These are phyloP conservation scores for Pseudonitzschia multiseries DNA, from an alignment of 108 stramenopile genomes.

Conservation along the genomic window DNA sequence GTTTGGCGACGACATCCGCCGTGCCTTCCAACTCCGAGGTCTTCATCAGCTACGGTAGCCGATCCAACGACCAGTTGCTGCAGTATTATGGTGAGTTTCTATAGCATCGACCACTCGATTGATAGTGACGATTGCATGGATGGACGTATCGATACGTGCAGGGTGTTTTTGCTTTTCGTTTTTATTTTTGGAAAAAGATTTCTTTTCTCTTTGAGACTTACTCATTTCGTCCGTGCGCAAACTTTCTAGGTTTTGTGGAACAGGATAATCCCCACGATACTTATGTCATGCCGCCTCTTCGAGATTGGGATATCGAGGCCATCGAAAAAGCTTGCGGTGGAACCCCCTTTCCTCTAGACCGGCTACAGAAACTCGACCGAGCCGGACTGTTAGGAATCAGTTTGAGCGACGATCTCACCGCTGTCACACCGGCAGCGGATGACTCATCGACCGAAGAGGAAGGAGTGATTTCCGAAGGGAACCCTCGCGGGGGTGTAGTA, in stretches of 20 bases:
- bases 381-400: conserved; percentile 72
- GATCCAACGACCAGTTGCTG: conserved; percentile 89
- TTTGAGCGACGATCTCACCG: background rate
- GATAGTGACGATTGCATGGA: background rate
- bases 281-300: conserved; percentile 86
- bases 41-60: conserved; percentile 82
- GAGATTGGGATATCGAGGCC: conserved; percentile 80
- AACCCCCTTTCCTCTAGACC: conserved; percentile 56
- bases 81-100: conserved; percentile 76
- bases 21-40: conserved; percentile 49
- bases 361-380: conserved; percentile 73
- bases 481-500: conserved; percentile 74
- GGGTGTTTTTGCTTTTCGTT: background rate
- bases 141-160: too few species aligned
- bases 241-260: conserved; percentile 76
- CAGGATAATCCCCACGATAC: conserved; percentile 77
- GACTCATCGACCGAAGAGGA: conserved; percentile 14
- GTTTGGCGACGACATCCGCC: conserved; percentile 44
- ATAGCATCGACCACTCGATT: background rate
- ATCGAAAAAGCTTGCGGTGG: conserved; percentile 73
- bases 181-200: background rate
- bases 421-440: background rate
- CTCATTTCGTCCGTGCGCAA: background rate
- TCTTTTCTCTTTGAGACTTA: background rate
- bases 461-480: conserved; percentile 46